These are phyloP conservation scores for Achlya hypogyna DNA, from an alignment of 352 stramenopile genomes.

Conservation along the genomic window DNA sequence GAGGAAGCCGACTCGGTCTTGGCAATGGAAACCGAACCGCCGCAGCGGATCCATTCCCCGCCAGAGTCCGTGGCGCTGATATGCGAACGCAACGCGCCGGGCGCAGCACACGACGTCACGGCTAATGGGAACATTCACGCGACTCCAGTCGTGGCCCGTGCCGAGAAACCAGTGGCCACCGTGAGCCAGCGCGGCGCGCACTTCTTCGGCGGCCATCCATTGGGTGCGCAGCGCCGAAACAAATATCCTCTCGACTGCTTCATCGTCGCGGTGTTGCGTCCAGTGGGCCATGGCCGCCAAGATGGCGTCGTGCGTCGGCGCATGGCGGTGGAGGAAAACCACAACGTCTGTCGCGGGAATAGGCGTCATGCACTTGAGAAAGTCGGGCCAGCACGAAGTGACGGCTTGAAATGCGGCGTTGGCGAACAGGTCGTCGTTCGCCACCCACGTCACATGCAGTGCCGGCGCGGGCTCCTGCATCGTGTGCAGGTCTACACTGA, in stretches of 20 bases:
- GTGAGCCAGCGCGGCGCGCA: background rate
- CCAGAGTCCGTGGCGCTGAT: constrained; percentile 3
- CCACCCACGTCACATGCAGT: constrained; percentile 23
- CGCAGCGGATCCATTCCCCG: background rate
- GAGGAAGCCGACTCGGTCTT: background rate
- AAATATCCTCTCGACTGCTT: background rate
- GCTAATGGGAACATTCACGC: background rate
- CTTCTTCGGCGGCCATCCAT: background rate
- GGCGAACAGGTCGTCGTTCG: background rate
- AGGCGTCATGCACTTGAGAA: constrained; percentile 12
- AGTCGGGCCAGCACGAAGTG: background rate
- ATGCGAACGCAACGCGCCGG: background rate
- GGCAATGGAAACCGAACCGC: constrained; percentile 5
- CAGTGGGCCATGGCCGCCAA: background rate
- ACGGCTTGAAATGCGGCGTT: background rate
- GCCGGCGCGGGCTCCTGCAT: constrained; percentile 24
- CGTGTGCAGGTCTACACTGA: constrained; percentile 26
- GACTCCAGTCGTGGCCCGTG: background rate
- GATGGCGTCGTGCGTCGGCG: background rate
- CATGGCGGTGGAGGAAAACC: constrained; percentile 14
- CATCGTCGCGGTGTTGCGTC: background rate
- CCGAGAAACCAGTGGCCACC: constrained; percentile 15
- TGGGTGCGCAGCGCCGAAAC: background rate
- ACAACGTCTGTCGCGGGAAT: constrained; percentile 18
- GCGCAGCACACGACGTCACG: background rate